Evolutionary conservation across 805 yeast genomes (phyloP).

Genomic region (Blastobotrys peoriensis): DNA sequence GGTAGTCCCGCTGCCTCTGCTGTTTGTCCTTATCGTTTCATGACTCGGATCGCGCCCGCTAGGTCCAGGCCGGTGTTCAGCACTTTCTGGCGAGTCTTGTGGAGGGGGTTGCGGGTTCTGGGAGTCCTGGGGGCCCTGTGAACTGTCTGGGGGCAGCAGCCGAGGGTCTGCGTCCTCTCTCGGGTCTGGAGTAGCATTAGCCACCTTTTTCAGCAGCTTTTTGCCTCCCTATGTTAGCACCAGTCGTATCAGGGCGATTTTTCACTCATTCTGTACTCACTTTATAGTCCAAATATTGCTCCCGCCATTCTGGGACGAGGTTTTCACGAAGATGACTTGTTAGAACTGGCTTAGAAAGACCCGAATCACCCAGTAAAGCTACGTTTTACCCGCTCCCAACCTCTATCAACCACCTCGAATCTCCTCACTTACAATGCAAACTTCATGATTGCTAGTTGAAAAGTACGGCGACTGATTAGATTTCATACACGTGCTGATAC

Average conservation of each 20-base stretch:
- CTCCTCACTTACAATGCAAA: slow-evolving; percentile 27
- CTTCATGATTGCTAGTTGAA: slow-evolving; percentile 19
- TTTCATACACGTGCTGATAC: too few relatives aligned
- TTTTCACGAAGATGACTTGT: slow-evolving; percentile 26
- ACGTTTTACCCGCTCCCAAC: background rate
- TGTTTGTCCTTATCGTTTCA: too few relatives aligned
- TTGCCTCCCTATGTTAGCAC: slow-evolving; percentile 38
- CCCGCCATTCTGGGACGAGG: slow-evolving; percentile 40
- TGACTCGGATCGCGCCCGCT: too few relatives aligned
- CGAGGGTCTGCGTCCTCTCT: too few relatives aligned
- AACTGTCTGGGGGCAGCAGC: too few relatives aligned
- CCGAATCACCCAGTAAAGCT: background rate
- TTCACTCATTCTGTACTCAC: slow-evolving; percentile 14
- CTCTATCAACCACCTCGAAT: too few relatives aligned
- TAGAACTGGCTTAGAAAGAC: background rate
- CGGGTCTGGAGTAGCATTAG: slow-evolving; percentile 12
- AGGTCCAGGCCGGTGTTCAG: too few relatives aligned
- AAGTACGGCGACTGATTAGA: too few relatives aligned
- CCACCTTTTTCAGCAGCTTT: slow-evolving; percentile 42
- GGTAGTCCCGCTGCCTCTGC: too few relatives aligned
- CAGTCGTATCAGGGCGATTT: background rate
- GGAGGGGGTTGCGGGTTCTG: too few relatives aligned
- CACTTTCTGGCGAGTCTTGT: too few relatives aligned
- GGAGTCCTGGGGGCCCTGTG: too few relatives aligned
- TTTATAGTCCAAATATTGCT: slow-evolving; percentile 37